phyloP scores from a whole-genome alignment of 176 grass and related monocot species.

The Elymus sibiricus region DNA sequence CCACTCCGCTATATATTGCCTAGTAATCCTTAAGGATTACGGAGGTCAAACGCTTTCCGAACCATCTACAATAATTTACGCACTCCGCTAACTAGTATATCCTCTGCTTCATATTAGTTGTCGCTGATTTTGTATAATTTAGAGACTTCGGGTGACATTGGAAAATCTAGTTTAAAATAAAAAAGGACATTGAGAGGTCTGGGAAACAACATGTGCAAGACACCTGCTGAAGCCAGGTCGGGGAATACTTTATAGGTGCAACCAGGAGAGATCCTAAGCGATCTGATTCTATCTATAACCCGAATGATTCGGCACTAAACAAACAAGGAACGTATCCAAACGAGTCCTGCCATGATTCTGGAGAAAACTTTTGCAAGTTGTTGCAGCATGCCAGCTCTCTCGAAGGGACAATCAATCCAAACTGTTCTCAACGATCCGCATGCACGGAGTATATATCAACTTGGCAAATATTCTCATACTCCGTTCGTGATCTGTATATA shows the following conservation, averaged over 20 bases:
- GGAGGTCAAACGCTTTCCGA: too few relatives aligned
- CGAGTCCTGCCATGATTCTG: constrained; percentile 3
- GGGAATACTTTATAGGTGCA: neutral
- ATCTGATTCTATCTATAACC: constrained; percentile 35
- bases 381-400: constrained; percentile 13
- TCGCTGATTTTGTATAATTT: too few relatives aligned
- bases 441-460: neutral
- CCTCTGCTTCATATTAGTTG: too few relatives aligned
- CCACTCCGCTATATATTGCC: neutral
- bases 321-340: constrained; percentile 14
- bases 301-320: constrained; percentile 26
- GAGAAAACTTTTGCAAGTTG: constrained; percentile 17
- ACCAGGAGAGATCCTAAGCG: constrained; percentile 28
- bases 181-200: neutral
- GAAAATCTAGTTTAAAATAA: neutral
- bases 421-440: neutral
- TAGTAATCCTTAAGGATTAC: neutral
- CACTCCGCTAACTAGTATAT: too few relatives aligned
- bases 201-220: constrained; percentile 14
- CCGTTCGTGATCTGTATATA: neutral
- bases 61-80: too few relatives aligned
- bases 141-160: neutral
- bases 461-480: neutral
- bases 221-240: neutral
- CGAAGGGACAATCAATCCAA: constrained; percentile 17